Evolutionary conservation across 148 eudicot genomes (phyloP), one percentile per base, ranked within the genome.

Genomic region (Dianthus caryophyllus): DNA sequence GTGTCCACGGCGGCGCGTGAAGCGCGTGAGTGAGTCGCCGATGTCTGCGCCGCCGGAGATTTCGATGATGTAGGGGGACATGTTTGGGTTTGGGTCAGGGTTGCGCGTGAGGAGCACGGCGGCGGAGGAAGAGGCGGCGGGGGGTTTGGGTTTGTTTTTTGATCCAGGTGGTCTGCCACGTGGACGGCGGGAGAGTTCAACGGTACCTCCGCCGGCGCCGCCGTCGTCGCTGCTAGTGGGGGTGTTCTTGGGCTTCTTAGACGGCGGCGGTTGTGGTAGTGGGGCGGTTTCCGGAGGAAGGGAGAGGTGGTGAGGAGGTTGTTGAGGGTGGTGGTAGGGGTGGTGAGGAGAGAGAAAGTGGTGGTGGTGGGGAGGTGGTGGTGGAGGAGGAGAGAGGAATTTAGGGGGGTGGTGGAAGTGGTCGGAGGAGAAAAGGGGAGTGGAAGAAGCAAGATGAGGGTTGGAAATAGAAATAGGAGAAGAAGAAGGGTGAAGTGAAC

Each of bases 111-210:
- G 75, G 31, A 86, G 27, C 0, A 86, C 44, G 1, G 91, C 84
- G 0, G 38, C 7, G 38, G 8, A 81, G 75, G 31, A 84, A 24
- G 0, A 84, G 44, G 1, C 89, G 84, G 0, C 3, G 7, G 95
- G 91, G 0, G 95, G 91, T 18, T 84, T 91, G 11, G 88, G 91
- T 25, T 84, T 86, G 83, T 91, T 91, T 21, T 88, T 91, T 0
- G 97, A 88, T 0, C 97, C 97, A 1, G 95, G 91, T 0, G 97
- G 95, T 1, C 97, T 80, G 41, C 97, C 97, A n/a, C 97, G 73
- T 5, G 97, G 95, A 17, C 91, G 84, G 8, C 91, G 83, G 22
- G 65, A 52, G 1, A 78, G 77, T 3, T 88, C 97, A 31, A 87
- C 73, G 1, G 88, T 72, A 9, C 78, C 81, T 27, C 87, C 89